Evolutionary conservation across 768 basidiomycete genomes (phyloP), one percentile per base, ranked within the genome.

Genomic region (Mycena olivaceomarginata): DNA sequence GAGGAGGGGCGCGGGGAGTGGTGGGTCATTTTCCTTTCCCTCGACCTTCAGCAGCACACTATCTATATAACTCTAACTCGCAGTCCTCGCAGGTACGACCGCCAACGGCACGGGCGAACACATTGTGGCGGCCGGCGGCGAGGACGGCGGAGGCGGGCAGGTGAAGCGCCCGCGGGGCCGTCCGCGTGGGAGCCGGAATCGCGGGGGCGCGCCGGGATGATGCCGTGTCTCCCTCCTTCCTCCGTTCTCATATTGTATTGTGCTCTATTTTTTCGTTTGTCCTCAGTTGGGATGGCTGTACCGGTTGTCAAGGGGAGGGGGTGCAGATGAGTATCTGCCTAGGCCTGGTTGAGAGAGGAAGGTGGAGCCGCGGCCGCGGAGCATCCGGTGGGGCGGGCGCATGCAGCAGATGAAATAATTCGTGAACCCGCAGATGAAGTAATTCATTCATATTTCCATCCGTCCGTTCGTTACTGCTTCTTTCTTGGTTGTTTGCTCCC

Each of bases 121-220:
- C 40, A 18, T n/a, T 41, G 62, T 18, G 40, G 43, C n/a, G 18
- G 43, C 43, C 43, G 48, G 80, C 25, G 86, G 85, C 16, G 81
- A 75, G 18, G 83, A 80, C 25, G 78, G 78, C 39, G 79, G 70
- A 25, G 78, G 78, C 37, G 79, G 71, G 12, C 74, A 80, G 18
- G 82, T 82, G 9, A 94, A 94, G 77, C 84, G 93, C 16, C 92
- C 93, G 0, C 86, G 94, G 57, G 94, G 94, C 39, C 85, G 94
- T 11, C 94, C 94, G 45, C 93, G 92, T 80, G 94, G 94, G 2
- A 95, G 94, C 82, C 94, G 93, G 84, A 94, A 94, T 76, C 84
- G 84, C n/a, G 64, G 60, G 41, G 67, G 60, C 48, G 70, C 70
- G 31, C 71, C 70, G 20, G 76, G 59, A 0, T 75, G 51, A 1